Evolutionary conservation across 179 eudicot species (phyloP), one percentile per base, ranked within the genome.

Genomic region (Beta macrorhiza): DNA sequence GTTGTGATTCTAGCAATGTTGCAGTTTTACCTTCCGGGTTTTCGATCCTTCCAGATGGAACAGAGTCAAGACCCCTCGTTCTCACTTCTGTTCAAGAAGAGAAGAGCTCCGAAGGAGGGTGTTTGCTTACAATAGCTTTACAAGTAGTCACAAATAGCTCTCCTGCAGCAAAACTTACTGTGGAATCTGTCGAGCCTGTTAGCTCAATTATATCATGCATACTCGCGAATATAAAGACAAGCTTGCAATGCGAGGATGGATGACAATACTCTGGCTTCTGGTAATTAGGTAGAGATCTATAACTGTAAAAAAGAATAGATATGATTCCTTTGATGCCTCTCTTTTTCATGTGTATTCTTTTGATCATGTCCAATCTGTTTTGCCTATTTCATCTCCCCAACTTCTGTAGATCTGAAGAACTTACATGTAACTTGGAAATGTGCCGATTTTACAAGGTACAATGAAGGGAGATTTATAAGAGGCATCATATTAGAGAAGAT

Each of bases 21-120:
- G 90, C 92, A 0, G 67, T 94, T 71, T 76, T 94, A 71, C 93
- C 99, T 14, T 94, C 98, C 0, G 99, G 98, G 10, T 96, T 96
- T 81, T 92, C 97, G 3, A 92, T 96, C 75, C 90, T 94, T 12
- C 96, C 97, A 0, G 99, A 96, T 25, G 98, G 98, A 20, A 22
- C 86, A 7, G 98, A 96, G 78, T 90, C 93, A 4, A 89, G 99
- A 88, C 91, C 98, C 42, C 83, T 85, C 4, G 97, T 96, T 57
- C 90, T 95, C 79, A 90, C 89, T 51, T 88, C 98, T 0, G 85
- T 83, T 74, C 87, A 90, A 51, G 95, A 91, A 52, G 97, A 93
- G 70, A 89, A 85, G 80, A 86, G 87, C 86, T 64, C 89, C 2
- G 97, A 95, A 80, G 97, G 95, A 16, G 98, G 94, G 49, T 91